Evolutionary conservation across 768 basidiomycete species (phyloP).

Genomic region (Agrocybe praecox): DNA sequence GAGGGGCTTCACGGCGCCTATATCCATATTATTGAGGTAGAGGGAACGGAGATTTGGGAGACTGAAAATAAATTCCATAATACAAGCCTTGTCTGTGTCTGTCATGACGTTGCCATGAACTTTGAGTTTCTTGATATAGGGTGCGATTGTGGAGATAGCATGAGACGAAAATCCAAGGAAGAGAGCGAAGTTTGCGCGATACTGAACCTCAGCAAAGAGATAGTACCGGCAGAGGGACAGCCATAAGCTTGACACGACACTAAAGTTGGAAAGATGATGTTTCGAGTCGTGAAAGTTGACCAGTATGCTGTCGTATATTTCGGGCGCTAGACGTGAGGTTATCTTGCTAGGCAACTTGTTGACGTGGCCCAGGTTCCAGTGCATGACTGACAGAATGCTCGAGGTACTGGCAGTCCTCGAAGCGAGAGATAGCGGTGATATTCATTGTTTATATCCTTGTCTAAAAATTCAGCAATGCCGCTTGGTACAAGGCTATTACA

Average conservation of each 20-base stretch:
- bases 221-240: constrained; percentile 30
- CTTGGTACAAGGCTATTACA: no score
- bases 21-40: constrained; percentile 4
- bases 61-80: constrained; percentile 1
- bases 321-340: constrained; percentile 30
- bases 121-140: constrained; percentile 30
- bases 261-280: constrained; percentile 28
- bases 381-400: no score
- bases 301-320: constrained; percentile 32
- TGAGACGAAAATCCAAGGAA: constrained; percentile 28
- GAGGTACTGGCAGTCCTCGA: no score
- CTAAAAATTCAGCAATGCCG: no score
- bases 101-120: constrained; percentile 21
- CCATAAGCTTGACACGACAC: constrained; percentile 35
- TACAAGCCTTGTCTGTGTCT: not conserved
- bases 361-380: not conserved
- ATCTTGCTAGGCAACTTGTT: constrained; percentile 19
- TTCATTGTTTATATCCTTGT: no score
- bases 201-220: constrained; percentile 33
- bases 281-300: constrained; percentile 28
- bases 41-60: constrained; percentile 11
- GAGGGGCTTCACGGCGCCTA: not conserved
- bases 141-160: constrained; percentile 23
- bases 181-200: constrained; percentile 26
- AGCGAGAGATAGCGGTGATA: no score